Base-by-base conservation (phyloP, 345 rosid genomes). In the Microthlaspi erraticum region DNA sequence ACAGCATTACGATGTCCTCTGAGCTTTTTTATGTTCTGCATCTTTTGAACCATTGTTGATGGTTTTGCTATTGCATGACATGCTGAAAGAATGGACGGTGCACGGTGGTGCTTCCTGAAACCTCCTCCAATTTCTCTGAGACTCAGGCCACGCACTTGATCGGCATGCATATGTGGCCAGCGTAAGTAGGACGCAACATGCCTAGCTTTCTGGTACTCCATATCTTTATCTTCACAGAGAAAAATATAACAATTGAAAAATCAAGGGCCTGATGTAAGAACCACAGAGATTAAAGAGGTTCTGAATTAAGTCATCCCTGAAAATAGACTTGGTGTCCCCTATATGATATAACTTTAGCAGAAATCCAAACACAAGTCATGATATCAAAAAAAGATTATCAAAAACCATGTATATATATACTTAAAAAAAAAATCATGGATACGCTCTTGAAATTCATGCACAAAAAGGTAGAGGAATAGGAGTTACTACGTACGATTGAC, bases 101-200 rank as follows among this genome's bases (percentile, higher is more conserved):
- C 91, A 66, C 99, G 96, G 76, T 91, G 99, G 78, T 91, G 97
- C 73, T 91, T 94, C 57, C 86, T 64, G 83, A 94, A 94, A 80
- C 99, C 99, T 71, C 98, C 99, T 44, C 98, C 97, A 71, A 91
- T 88, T 86, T 94, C 99, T 82, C 99, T 89, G 80, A 94, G 82
- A 77, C 88, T 83, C 64, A 94, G 84, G 45, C 98, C 99, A 65
- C 74, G 99, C 44, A 94, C 90, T 81, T 94, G 99, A 86, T 91
- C 96, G 61, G 95, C 93, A 73, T 77, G 93, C 83, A 84, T 84
- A 76, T 94, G 99, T 26, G 99, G 99, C 99, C 99, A 91, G 59
- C 90, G 91, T 82, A 94, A 72, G 80, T 88, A 84, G 69, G 77
- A 41, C 31, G 92, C 88, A 33, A 87, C 76, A 68, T 61, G 77